These are phyloP conservation scores for Microcyclospora pomicola DNA, from an alignment of 2,329 filamentous ascomycete genomes.

Conservation along the genomic window DNA sequence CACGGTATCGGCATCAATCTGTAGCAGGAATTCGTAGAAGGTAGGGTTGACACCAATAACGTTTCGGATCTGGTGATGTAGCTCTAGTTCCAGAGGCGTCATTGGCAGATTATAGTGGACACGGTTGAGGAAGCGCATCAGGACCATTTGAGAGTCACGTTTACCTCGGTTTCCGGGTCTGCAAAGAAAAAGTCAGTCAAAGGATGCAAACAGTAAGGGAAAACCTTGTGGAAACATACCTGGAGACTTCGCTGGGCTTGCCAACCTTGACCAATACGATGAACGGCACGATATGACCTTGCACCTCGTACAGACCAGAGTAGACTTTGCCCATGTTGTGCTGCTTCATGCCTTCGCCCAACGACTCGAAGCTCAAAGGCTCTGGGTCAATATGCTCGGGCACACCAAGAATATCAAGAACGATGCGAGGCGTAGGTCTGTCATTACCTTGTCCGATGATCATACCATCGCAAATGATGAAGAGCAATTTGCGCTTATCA, in stretches of 20 bases:
- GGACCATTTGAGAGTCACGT: conserved; percentile 95
- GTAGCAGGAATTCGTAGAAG: conserved; percentile 92
- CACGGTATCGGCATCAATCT: conserved; percentile 95
- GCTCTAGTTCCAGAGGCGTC: conserved; percentile 92
- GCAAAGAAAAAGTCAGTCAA: conserved; percentile 11
- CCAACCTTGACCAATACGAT: conserved; percentile 93
- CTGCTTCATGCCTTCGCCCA: conserved; percentile 91
- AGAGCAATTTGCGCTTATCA: conserved; percentile 83
- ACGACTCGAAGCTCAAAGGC: conserved; percentile 87
- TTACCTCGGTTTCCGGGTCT: conserved; percentile 91
- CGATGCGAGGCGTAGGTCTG: conserved; percentile 84
- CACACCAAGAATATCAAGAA: conserved; percentile 91
- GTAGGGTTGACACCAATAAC: conserved; percentile 97
- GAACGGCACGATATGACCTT: conserved; percentile 96
- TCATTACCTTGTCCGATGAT: conserved; percentile 99
- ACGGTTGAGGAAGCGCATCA: conserved; percentile 98
- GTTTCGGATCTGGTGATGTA: conserved; percentile 97
- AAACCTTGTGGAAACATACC: conserved; percentile 19
- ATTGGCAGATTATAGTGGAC: conserved; percentile 95
- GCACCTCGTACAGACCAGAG: conserved; percentile 91
- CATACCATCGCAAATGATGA: conserved; percentile 95
- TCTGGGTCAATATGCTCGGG: conserved; percentile 89
- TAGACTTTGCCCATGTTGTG: conserved; percentile 99
- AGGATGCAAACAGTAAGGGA: too few species aligned
- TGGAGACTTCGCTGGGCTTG: conserved; percentile 58